These are phyloP conservation scores for Ceratocystiopsis sp. DNA, from an alignment of 2,329 filamentous ascomycete species.

Conservation along the genomic window DNA sequence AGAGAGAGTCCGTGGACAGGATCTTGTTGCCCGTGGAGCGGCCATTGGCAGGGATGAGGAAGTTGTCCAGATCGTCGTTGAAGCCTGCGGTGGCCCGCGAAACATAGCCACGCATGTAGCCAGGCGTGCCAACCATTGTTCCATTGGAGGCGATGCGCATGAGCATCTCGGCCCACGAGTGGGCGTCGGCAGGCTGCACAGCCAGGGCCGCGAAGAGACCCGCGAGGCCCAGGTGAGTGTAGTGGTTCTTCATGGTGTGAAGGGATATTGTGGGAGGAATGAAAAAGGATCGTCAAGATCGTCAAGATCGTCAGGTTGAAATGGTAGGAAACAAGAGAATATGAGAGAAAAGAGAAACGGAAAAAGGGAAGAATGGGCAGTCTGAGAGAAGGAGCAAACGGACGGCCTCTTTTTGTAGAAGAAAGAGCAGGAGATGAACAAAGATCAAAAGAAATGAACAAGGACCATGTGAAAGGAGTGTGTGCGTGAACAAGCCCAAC, in stretches of 20 bases:
- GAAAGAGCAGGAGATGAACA: background rate
- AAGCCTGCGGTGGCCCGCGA: conserved; percentile 38
- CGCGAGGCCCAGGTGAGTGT: background rate
- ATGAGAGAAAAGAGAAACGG: background rate
- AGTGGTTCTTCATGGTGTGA: conserved; percentile 4
- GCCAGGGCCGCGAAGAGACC: background rate
- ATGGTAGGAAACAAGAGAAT: background rate
- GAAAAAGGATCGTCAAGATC: background rate
- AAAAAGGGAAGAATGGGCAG: background rate
- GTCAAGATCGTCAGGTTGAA: conserved; percentile 1
- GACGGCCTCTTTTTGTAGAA: background rate
- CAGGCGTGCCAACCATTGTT: conserved; percentile 49
- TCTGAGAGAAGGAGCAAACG: background rate
- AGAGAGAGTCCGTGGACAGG: conserved; percentile 37
- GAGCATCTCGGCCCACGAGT: conserved; percentile 73
- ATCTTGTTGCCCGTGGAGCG: conserved; percentile 30
- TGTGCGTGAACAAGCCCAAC: conserved; percentile 1
- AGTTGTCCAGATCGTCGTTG: conserved; percentile 39
- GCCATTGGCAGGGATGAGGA: conserved; percentile 42
- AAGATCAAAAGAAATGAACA: background rate
- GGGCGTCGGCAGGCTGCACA: conserved; percentile 27
- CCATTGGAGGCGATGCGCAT: conserved; percentile 56
- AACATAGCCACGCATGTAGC: conserved; percentile 59
- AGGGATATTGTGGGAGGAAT: background rate
- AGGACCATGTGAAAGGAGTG: background rate